phyloP scores from a whole-genome alignment of 2,329 filamentous ascomycete species.

The Fusarium miscanthi region DNA sequence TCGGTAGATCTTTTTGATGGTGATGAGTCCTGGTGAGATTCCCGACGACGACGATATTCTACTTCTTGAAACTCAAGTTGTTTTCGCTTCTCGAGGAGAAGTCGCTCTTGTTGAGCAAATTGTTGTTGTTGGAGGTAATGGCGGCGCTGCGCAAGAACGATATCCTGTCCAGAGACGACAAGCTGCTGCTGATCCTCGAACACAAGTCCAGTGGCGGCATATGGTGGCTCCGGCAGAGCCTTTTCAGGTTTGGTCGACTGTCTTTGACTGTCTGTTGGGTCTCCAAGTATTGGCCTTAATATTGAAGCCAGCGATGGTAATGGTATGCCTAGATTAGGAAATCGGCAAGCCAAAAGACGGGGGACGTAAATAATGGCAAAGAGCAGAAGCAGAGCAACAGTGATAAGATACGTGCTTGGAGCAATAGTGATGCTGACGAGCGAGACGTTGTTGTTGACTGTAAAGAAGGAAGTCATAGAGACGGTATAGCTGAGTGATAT shows the following conservation, averaged over 20 bases:
- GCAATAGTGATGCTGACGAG: slow-evolving; percentile 69
- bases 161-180: slow-evolving; percentile 47
- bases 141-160: slow-evolving; percentile 42
- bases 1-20: slow-evolving; percentile 27
- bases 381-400: slow-evolving; percentile 60
- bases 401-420: slow-evolving; percentile 67
- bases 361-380: slow-evolving; percentile 63
- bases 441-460: slow-evolving; percentile 71
- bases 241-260: slow-evolving; percentile 35
- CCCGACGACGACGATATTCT: slow-evolving; percentile 31
- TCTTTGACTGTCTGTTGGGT: slow-evolving; percentile 13
- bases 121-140: slow-evolving; percentile 37
- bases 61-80: slow-evolving; percentile 36
- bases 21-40: slow-evolving; percentile 15
- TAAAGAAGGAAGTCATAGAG: slow-evolving; percentile 69
- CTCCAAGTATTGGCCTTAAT: slow-evolving; percentile 30
- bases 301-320: slow-evolving; percentile 39
- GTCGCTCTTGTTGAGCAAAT: slow-evolving; percentile 26
- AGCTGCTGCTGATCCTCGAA: slow-evolving; percentile 51
- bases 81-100: slow-evolving; percentile 35
- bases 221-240: slow-evolving; percentile 43
- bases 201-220: slow-evolving; percentile 45
- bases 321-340: slow-evolving; percentile 53
- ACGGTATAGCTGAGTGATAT: slow-evolving; percentile 30
- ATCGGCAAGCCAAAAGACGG: slow-evolving; percentile 48